phyloP scores from a whole-genome alignment of 2,329 filamentous ascomycete genomes.

The Curvularia sp. region DNA sequence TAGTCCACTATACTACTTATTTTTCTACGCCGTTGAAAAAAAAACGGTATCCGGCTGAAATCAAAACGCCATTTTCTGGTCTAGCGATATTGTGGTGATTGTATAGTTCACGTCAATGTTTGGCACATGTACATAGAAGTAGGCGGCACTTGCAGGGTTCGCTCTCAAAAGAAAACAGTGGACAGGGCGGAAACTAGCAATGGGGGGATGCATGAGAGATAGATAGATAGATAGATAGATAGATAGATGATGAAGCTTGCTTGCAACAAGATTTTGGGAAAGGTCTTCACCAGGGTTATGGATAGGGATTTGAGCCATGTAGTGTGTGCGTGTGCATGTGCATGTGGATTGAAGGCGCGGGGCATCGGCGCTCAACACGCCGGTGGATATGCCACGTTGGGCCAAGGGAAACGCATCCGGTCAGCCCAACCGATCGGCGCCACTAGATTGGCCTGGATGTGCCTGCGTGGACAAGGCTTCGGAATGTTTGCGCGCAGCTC shows the following conservation, averaged over 20 bases:
- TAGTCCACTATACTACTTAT: constrained; percentile 16
- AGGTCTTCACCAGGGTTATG: neutral
- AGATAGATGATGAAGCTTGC: too few relatives aligned
- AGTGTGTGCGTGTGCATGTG: too few relatives aligned
- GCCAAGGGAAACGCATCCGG: constrained; percentile 12
- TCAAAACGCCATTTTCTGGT: neutral
- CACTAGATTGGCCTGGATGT: constrained; percentile 15
- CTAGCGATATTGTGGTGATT: constrained; percentile 8
- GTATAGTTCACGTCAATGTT: neutral
- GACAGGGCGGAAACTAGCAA: neutral
- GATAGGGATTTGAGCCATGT: constrained; percentile 2
- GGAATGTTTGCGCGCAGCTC: constrained; percentile 14
- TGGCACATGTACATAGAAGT: neutral
- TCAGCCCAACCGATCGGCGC: constrained; percentile 18
- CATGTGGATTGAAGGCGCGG: constrained; percentile 7
- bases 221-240: too few relatives aligned
- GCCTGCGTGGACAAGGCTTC: constrained; percentile 7
- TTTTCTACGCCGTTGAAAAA: constrained; percentile 16
- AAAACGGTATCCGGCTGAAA: neutral
- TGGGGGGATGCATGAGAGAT: neutral
- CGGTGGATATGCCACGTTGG: constrained; percentile 16
- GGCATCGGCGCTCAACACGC: constrained; percentile 2
- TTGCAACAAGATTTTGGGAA: neutral
- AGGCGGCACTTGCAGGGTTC: neutral
- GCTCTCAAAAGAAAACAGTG: neutral